phyloP scores from a whole-genome alignment of 2,329 filamentous ascomycete species.

The Penicillium sp. region DNA sequence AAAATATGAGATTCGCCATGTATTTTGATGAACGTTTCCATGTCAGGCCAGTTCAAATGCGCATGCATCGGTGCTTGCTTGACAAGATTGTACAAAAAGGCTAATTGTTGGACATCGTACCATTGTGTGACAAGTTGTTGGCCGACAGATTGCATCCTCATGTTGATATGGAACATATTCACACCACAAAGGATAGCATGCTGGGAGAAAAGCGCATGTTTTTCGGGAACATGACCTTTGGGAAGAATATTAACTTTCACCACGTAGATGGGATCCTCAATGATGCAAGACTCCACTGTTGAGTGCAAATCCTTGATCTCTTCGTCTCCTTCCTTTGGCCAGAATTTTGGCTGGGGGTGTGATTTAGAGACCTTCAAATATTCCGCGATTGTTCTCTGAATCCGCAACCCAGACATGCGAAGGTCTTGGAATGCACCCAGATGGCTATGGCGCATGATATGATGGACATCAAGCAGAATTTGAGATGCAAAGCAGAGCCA shows the following conservation, averaged over 20 bases:
- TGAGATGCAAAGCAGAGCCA: slow-evolving; percentile 34
- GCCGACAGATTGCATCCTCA: slow-evolving; percentile 27
- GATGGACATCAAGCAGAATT: slow-evolving; percentile 37
- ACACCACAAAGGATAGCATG: slow-evolving; percentile 10
- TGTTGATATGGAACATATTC: slow-evolving; percentile 26
- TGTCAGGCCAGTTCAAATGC: slow-evolving; percentile 30
- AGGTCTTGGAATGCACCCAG: slow-evolving; percentile 23
- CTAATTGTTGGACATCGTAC: slow-evolving; percentile 31
- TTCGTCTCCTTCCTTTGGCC: slow-evolving; percentile 24
- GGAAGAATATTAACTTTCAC: no score
- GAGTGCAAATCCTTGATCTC: slow-evolving; percentile 18
- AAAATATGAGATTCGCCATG: slow-evolving; percentile 33
- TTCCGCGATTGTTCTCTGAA: slow-evolving; percentile 26
- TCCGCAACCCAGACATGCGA: slow-evolving; percentile 28
- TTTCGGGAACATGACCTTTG: not conserved
- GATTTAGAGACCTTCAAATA: slow-evolving; percentile 23
- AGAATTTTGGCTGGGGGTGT: slow-evolving; percentile 27
- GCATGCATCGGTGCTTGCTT: slow-evolving; percentile 11
- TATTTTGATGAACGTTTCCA: slow-evolving; percentile 32
- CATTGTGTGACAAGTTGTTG: slow-evolving; percentile 28
- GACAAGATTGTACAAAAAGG: slow-evolving; percentile 32
- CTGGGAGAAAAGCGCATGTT: not conserved
- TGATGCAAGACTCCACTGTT: not conserved
- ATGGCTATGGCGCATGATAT: slow-evolving; percentile 29
- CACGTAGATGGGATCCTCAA: no score